Conservation (phyloP, 257 asterid species). For the Echium plantagineum region DNA sequence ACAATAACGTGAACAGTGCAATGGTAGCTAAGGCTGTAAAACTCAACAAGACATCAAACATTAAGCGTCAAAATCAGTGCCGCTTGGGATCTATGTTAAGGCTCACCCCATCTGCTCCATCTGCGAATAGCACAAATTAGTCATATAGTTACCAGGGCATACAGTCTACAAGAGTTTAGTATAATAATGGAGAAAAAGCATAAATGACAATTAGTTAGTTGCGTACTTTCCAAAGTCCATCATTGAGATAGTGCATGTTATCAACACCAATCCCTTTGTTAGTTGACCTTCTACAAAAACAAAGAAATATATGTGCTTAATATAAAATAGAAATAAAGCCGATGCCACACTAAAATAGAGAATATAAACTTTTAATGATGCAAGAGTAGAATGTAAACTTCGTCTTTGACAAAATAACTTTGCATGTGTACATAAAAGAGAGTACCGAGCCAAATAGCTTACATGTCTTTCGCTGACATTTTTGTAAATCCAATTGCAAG, state of each 20-base stretch:
- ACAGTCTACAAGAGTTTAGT: too few relatives aligned
- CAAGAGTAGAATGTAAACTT: background rate
- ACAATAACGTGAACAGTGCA: too few relatives aligned
- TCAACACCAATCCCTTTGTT: constrained; percentile 97
- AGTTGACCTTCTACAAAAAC: constrained; percentile 49
- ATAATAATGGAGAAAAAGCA: constrained; percentile 1
- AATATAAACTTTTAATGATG: too few relatives aligned
- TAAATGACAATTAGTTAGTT: background rate
- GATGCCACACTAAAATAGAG: too few relatives aligned
- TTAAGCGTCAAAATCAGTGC: background rate
- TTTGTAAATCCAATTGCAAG: constrained; percentile 97
- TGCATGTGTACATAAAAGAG: background rate
- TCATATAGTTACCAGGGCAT: too few relatives aligned
- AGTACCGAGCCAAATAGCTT: constrained; percentile 21
- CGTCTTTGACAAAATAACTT: constrained; percentile 1
- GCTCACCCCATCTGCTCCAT: constrained; percentile 58
- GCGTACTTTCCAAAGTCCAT: constrained; percentile 98
- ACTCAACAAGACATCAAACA: too few relatives aligned
- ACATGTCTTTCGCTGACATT: constrained; percentile 92
- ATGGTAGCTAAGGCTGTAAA: too few relatives aligned
- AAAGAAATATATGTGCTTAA: constrained; percentile 2
- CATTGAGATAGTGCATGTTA: constrained; percentile 97
- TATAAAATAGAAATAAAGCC: too few relatives aligned
- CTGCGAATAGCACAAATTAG: constrained; percentile 23
- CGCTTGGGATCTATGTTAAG: background rate